Evolutionary conservation across 768 basidiomycete species (phyloP).

Genomic region (button mushroom (Agaricus bisporus)): DNA sequence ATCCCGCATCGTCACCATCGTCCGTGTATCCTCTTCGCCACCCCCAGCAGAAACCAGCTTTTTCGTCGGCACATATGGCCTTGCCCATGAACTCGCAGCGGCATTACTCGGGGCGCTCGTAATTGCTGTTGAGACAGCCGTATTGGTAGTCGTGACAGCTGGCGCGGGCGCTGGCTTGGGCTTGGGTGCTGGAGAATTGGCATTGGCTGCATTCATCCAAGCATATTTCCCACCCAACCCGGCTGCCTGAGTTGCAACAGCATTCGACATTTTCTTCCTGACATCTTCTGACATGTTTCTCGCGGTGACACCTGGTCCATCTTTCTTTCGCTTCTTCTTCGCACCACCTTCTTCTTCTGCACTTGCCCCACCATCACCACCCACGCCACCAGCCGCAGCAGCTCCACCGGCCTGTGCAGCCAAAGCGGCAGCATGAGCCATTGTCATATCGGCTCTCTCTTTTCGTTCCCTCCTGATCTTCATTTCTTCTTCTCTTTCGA

Average conservation of each 20-base stretch:
- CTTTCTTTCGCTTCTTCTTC: conserved; percentile 81
- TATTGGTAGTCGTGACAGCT: conserved; percentile 24
- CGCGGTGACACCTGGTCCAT: conserved; percentile 78
- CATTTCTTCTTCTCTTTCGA: conserved; percentile 82
- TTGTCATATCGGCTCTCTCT: conserved; percentile 66
- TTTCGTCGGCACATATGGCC: conserved; percentile 44
- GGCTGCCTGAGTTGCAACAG: conserved; percentile 84
- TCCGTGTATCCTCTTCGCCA: conserved; percentile 31
- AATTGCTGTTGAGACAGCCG: conserved; percentile 11
- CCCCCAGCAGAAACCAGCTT: not conserved
- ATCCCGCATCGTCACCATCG: conserved; percentile 65
- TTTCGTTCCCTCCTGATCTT: conserved; percentile 70
- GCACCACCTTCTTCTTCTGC: conserved; percentile 36
- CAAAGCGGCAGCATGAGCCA: conserved; percentile 60
- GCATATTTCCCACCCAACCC: conserved; percentile 78
- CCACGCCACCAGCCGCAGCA: conserved; percentile 21
- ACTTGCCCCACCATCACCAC: conserved; percentile 23
- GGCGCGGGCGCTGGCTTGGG: conserved; percentile 22
- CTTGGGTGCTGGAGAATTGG: conserved; percentile 25
- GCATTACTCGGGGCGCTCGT: not conserved
- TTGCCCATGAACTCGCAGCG: conserved; percentile 44
- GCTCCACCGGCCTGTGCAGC: conserved; percentile 49
- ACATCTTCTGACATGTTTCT: conserved; percentile 90
- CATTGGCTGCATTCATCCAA: conserved; percentile 77
- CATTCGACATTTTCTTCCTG: conserved; percentile 87